Evolutionary conservation across 345 rosid genomes (phyloP).

Genomic region (Cardamine chenopodiifolia): DNA sequence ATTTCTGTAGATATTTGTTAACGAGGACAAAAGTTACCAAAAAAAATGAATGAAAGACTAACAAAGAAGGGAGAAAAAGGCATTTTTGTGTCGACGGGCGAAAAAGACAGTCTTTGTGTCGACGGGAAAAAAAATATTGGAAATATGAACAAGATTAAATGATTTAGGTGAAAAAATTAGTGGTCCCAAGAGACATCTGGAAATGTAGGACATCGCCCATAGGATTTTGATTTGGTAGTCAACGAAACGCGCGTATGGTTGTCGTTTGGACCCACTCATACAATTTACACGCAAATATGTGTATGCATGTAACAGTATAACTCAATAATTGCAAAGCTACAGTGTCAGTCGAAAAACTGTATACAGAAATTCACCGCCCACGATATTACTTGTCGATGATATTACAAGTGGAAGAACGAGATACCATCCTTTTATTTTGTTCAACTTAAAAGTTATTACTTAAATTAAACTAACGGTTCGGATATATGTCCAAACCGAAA

Average conservation of each 20-base stretch:
- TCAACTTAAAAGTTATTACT: background rate
- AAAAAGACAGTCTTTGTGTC: conserved; percentile 9
- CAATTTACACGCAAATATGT: conserved; percentile 25
- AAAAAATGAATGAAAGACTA: background rate
- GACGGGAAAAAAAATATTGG: conserved; percentile 18
- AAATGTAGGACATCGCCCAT: conserved; percentile 34
- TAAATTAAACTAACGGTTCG: background rate
- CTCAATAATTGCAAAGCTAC: conserved; percentile 29
- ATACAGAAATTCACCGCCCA: conserved; percentile 40
- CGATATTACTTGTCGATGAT: conserved; percentile 22
- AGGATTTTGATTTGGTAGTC: conserved; percentile 26
- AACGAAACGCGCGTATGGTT: conserved; percentile 40
- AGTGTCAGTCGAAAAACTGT: conserved; percentile 6
- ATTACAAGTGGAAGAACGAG: background rate
- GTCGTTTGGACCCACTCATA: conserved; percentile 38
- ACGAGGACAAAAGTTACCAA: background rate
- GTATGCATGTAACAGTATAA: conserved; percentile 32
- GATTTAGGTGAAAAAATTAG: background rate
- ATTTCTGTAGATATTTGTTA: background rate
- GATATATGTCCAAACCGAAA: background rate
- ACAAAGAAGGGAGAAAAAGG: conserved; percentile 6
- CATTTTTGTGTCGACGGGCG: conserved; percentile 35
- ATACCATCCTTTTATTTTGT: background rate
- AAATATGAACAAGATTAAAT: background rate
- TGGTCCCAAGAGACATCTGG: conserved; percentile 38